A percentile compares a stretch with the other conserved stretches of the same genome.
phyloP scores from a whole-genome alignment of 2,329 filamentous ascomycete species.

The Chaetomiaceae sp. region DNA sequence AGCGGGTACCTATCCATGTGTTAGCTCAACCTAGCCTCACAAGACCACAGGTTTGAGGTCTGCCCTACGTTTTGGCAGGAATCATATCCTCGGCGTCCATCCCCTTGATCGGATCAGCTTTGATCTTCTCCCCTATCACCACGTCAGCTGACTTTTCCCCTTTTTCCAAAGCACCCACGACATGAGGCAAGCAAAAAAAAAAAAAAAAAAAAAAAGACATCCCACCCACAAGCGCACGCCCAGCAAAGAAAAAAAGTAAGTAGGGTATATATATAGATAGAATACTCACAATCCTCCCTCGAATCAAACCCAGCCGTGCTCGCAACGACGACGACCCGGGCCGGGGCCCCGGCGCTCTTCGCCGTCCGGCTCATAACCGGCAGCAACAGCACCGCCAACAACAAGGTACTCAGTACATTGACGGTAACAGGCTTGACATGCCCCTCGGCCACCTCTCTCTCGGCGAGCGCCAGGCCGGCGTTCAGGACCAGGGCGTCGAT shows the following conservation, averaged over 20 bases:
- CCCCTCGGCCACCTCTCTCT: conserved; percentile 11
- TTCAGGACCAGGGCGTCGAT: conserved; percentile 18
- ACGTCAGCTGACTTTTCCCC: no score
- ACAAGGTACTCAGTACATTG: conserved; percentile 31
- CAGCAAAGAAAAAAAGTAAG: no score
- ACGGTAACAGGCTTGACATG: conserved; percentile 24
- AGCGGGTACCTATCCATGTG: conserved; percentile 10
- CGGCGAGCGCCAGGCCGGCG: neutral
- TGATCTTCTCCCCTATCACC: conserved; percentile 17
- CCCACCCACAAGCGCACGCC: no score
- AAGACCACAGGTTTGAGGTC: neutral
- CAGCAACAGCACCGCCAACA: conserved; percentile 30
- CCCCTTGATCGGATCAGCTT: conserved; percentile 14
- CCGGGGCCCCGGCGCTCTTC: neutral
- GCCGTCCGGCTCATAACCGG: conserved; percentile 30
- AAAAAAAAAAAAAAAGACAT: no score
- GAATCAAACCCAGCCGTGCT: conserved; percentile 19
- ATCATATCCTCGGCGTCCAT: conserved; percentile 4
- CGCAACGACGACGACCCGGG: conserved; percentile 24
- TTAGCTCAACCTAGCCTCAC: neutral
- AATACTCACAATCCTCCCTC: no score
- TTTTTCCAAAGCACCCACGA: no score
- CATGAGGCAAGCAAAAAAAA: no score
- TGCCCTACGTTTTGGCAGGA: neutral
- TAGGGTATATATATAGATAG: no score